Conservation (phyloP, 805 yeast species). For the Yamadazyma takamatsuzukensis region DNA sequence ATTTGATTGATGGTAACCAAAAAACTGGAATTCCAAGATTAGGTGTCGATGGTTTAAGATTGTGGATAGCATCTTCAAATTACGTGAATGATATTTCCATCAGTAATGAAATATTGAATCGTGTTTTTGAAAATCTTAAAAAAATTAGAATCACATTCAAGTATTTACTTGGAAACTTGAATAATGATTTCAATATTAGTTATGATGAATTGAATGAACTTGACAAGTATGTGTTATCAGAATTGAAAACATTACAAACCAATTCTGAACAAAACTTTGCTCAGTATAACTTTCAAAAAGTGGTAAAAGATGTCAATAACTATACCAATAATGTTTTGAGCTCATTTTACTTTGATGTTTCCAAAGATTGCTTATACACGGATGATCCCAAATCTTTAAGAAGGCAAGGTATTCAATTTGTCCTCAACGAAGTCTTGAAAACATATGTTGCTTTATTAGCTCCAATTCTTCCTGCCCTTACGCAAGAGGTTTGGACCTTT, state of each 20-base stretch:
- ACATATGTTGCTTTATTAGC: conserved; percentile 65
- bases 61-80: conserved; percentile 88
- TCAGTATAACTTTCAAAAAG: conserved; percentile 62
- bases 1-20: conserved; percentile 59
- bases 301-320: conserved; percentile 61
- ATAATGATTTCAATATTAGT: conserved; percentile 15
- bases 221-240: conserved; percentile 63
- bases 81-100: conserved; percentile 77
- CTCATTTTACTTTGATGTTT: conserved; percentile 78
- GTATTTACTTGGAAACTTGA: conserved; percentile 76
- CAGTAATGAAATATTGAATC: conserved; percentile 66
- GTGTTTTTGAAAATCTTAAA: conserved; percentile 76
- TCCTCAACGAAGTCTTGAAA: conserved; percentile 53
- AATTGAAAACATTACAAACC: conserved; percentile 45
- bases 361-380: conserved; percentile 83
- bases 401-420: conserved; percentile 64
- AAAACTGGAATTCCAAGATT: conserved; percentile 50
- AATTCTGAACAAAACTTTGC: conserved; percentile 45
- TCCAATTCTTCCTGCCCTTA: conserved; percentile 78
- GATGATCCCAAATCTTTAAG: conserved; percentile 45
- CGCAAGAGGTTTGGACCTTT: conserved; percentile 85
- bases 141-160: conserved; percentile 80
- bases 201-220: conserved; percentile 34
- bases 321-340: conserved; percentile 77
- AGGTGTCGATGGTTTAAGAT: conserved; percentile 87